These are phyloP conservation scores for Wickerhamiella azymoides DNA, from an alignment of 805 yeast species.

Conservation along the genomic window DNA sequence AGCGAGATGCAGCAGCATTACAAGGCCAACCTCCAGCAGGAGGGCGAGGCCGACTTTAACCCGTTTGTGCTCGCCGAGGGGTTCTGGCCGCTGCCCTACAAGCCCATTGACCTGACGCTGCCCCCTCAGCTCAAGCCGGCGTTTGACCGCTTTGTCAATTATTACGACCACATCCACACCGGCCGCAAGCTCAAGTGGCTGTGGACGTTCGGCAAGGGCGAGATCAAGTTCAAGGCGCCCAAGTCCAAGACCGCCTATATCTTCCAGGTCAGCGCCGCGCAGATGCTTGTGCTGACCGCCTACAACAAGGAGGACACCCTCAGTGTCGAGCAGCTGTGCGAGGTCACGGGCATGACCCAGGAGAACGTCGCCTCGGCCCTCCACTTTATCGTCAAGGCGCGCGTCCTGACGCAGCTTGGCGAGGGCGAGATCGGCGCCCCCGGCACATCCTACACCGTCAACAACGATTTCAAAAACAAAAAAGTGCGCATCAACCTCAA, in stretches of 20 bases:
- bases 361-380: slow-evolving; percentile 64
- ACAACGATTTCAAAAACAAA: slow-evolving; percentile 71
- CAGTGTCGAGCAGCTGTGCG: slow-evolving; percentile 45
- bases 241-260: slow-evolving; percentile 44
- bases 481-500: slow-evolving; percentile 69
- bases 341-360: slow-evolving; percentile 51
- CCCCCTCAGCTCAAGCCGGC: slow-evolving; percentile 57
- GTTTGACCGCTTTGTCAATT: slow-evolving; percentile 48
- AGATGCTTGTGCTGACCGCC: slow-evolving; percentile 74
- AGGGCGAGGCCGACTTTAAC: slow-evolving; percentile 38
- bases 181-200: slow-evolving; percentile 92
- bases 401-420: slow-evolving; percentile 57
- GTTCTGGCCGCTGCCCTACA: slow-evolving; percentile 67
- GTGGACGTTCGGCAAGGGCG: slow-evolving; percentile 90
- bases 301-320: slow-evolving; percentile 56
- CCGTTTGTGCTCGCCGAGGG: slow-evolving; percentile 75
- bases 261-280: slow-evolving; percentile 72
- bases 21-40: slow-evolving; percentile 31
- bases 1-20: slow-evolving; percentile 54
- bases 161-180: slow-evolving; percentile 61
- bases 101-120: slow-evolving; percentile 38
- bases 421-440: slow-evolving; percentile 37
- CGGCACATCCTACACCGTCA: slow-evolving; percentile 53
- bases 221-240: slow-evolving; percentile 71
- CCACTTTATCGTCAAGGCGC: slow-evolving; percentile 64